Percentiles rank a stretch among this genome's conserved stretches.
These are phyloP conservation scores for Hypoxylon sp. DNA, from an alignment of 2,329 filamentous ascomycete genomes.

Conservation along the genomic window DNA sequence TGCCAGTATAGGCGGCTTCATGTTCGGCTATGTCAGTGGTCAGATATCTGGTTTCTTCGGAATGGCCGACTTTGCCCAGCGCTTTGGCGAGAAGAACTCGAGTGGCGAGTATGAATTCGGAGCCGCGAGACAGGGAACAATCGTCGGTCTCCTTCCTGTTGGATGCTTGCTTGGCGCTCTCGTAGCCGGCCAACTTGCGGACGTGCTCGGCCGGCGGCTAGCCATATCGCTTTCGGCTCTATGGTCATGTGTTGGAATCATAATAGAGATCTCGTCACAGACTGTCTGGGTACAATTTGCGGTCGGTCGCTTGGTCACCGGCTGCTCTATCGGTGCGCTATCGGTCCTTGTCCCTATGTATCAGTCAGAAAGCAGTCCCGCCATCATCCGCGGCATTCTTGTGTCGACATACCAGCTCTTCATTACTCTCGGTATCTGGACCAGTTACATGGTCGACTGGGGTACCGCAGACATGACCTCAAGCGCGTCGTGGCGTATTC, in stretches of 20 bases:
- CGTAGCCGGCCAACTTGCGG: constrained; percentile 70
- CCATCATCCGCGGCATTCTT: constrained; percentile 73
- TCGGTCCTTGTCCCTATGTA: constrained; percentile 77
- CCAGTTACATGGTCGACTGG: constrained; percentile 70
- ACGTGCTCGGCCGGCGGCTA: constrained; percentile 70
- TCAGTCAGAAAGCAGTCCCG: constrained; percentile 74
- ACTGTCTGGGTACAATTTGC: constrained; percentile 74
- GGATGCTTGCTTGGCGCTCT: constrained; percentile 72
- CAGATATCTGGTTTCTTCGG: constrained; percentile 73
- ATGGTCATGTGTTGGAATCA: constrained; percentile 73
- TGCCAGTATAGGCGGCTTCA: constrained; percentile 68
- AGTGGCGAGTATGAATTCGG: constrained; percentile 63
- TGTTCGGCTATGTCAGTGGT: constrained; percentile 70
- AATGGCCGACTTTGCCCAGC: constrained; percentile 68
- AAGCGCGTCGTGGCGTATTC: constrained; percentile 72
- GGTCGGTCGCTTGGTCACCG: constrained; percentile 74
- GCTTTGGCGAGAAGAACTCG: constrained; percentile 63
- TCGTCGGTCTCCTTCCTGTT: constrained; percentile 72
- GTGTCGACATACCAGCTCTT: constrained; percentile 76
- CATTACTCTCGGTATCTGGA: constrained; percentile 76
- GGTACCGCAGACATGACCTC: constrained; percentile 64
- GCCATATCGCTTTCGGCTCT: constrained; percentile 74
- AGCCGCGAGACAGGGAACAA: constrained; percentile 71
- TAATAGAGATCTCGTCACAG: constrained; percentile 71
- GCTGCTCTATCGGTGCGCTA: constrained; percentile 73